Conservation (phyloP, 2,329 filamentous ascomycete genomes). For the Colletotrichum spinosum region DNA sequence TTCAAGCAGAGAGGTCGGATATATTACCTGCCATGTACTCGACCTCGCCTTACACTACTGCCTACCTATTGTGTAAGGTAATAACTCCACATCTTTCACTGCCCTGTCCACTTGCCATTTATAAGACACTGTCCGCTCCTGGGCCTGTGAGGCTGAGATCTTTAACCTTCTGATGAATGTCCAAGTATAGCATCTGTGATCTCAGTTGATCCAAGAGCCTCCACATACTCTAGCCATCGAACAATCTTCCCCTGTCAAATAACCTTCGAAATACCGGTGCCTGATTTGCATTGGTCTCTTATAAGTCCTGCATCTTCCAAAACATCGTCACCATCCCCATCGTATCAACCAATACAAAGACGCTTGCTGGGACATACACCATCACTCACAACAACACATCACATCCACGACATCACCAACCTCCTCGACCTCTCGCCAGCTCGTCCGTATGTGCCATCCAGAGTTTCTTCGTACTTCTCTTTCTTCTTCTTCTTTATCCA, state of each 20-base stretch:
- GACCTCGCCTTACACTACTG: background rate
- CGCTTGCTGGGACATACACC: constrained; percentile 23
- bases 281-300: constrained; percentile 32
- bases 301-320: constrained; percentile 32
- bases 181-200: constrained; percentile 39
- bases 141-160: constrained; percentile 39
- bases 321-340: constrained; percentile 32
- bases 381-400: constrained; percentile 8
- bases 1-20: constrained; percentile 31
- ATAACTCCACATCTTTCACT: constrained; percentile 36
- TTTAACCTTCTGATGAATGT: constrained; percentile 39
- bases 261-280: constrained; percentile 26
- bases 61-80: background rate
- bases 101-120: constrained; percentile 39
- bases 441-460: constrained; percentile 44
- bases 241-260: constrained; percentile 36
- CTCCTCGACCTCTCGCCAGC: constrained; percentile 8
- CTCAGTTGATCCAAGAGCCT: constrained; percentile 36
- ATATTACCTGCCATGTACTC: background rate
- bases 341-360: constrained; percentile 14
- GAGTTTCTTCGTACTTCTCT: constrained; percentile 41
- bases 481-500: constrained; percentile 42
- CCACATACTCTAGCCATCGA: constrained; percentile 31
- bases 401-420: constrained; percentile 16
- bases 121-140: constrained; percentile 39